phyloP scores from a whole-genome alignment of 768 basidiomycete species.

The Dioszegia crocea region DNA sequence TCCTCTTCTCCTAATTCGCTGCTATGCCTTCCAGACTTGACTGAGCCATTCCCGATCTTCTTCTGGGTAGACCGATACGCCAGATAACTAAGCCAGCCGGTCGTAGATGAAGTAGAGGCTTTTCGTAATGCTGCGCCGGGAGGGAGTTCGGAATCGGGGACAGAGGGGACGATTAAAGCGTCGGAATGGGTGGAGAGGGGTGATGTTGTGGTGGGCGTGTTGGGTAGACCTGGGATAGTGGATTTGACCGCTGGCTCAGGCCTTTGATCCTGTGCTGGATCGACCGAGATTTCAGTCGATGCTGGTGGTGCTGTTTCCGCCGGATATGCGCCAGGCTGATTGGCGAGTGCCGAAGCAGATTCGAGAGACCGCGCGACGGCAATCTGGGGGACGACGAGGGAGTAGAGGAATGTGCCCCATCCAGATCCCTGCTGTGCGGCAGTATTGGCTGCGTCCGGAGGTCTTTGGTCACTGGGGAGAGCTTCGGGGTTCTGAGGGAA shows the following conservation, averaged over 20 bases:
- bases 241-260: slow-evolving; percentile 6
- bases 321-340: slow-evolving; percentile 2
- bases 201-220: not conserved
- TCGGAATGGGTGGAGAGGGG: not conserved
- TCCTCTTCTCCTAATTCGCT: slow-evolving; percentile 16
- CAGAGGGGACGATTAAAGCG: not conserved
- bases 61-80: slow-evolving; percentile 34
- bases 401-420: slow-evolving; percentile 33
- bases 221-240: not conserved
- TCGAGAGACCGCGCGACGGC: not conserved
- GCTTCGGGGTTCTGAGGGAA: not conserved
- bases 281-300: not conserved
- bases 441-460: not conserved
- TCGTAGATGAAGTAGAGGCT: slow-evolving; percentile 10
- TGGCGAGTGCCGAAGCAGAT: not conserved
- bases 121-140: not conserved
- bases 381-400: slow-evolving; percentile 17
- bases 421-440: not conserved
- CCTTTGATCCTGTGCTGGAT: slow-evolving; percentile 15
- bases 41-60: slow-evolving; percentile 14
- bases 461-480: not conserved
- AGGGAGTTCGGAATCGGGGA: not conserved
- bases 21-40: slow-evolving; percentile 1
- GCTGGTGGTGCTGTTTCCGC: not conserved
- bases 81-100: slow-evolving; percentile 44